A percentile compares a stretch with the other conserved stretches of the same genome.
These are phyloP conservation scores for Turritis glabra DNA, from an alignment of 345 rosid species.

Conservation along the genomic window DNA sequence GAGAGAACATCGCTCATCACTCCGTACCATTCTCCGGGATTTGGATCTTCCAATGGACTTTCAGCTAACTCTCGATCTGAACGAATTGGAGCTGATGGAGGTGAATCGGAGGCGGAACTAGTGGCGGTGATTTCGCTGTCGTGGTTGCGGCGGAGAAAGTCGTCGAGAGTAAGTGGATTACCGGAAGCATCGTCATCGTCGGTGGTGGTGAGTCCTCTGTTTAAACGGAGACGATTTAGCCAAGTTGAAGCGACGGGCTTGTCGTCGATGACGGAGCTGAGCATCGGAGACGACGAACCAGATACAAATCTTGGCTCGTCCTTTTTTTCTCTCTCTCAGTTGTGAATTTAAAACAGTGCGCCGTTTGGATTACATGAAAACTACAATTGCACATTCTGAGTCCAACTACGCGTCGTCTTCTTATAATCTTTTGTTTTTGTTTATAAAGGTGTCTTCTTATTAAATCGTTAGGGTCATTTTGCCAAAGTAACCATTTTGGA, in stretches of 20 bases:
- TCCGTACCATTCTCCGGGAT: constrained; percentile 53
- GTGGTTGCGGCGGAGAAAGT: constrained; percentile 54
- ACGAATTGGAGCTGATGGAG: constrained; percentile 46
- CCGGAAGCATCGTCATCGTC: constrained; percentile 50
- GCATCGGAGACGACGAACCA: constrained; percentile 52
- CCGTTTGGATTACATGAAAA: constrained; percentile 29
- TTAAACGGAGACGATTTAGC: constrained; percentile 87
- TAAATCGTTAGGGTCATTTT: no score
- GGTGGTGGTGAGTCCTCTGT: constrained; percentile 68
- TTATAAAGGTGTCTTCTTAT: no score
- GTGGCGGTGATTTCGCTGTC: constrained; percentile 13
- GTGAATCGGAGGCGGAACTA: constrained; percentile 42
- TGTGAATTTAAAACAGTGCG: constrained; percentile 29
- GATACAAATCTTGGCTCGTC: neutral
- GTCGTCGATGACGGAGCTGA: constrained; percentile 57
- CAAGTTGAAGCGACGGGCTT: constrained; percentile 66
- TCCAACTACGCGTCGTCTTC: constrained; percentile 33
- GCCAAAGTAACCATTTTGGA: no score
- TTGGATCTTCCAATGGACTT: constrained; percentile 17
- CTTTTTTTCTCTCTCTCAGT: neutral
- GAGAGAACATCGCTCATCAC: constrained; percentile 70
- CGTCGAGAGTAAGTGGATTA: constrained; percentile 48
- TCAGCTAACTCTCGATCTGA: constrained; percentile 37
- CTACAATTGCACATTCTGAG: neutral
- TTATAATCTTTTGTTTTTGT: neutral